Conservation (phyloP, 2,329 filamentous ascomycete genomes). For the Diaporthe sp. region DNA sequence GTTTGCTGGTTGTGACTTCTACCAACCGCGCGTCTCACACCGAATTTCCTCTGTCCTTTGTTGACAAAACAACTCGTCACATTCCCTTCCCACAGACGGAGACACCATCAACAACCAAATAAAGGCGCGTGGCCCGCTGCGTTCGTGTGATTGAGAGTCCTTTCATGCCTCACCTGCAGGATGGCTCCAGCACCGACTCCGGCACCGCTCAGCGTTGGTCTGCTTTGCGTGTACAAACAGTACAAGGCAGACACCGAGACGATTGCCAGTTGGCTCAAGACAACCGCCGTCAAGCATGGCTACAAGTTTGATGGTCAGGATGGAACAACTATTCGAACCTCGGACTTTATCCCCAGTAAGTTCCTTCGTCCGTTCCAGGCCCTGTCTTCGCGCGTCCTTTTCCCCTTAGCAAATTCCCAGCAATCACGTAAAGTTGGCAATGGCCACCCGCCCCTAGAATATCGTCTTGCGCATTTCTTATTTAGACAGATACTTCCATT, state of each 20-base stretch:
- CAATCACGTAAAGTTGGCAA: not conserved
- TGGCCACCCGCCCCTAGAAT: too few relatives aligned
- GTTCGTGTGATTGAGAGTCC: too few relatives aligned
- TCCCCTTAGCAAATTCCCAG: not conserved
- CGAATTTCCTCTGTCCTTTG: not conserved
- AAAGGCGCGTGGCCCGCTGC: not conserved
- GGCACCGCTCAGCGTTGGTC: not conserved
- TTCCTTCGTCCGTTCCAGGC: not conserved
- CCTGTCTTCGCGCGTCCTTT: not conserved
- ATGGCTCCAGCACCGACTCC: constrained; percentile 6
- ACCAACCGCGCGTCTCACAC: not conserved
- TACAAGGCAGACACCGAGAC: constrained; percentile 32
- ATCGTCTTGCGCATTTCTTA: not conserved
- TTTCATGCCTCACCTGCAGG: constrained; percentile 1
- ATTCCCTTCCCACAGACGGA: not conserved
- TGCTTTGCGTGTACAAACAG: constrained; percentile 21
- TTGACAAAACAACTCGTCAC: not conserved
- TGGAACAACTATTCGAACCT: constrained; percentile 3
- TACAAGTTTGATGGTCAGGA: constrained; percentile 18
- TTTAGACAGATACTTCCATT: too few relatives aligned
- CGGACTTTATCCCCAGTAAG: constrained; percentile 25
- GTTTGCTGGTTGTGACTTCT: not conserved
- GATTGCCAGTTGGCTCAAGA: constrained; percentile 22
- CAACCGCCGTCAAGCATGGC: constrained; percentile 15
- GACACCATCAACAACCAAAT: not conserved